These are phyloP conservation scores for Cutaneotrichosporon sp. DNA, from an alignment of 1,284 basidiomycete species.

Conservation along the genomic window DNA sequence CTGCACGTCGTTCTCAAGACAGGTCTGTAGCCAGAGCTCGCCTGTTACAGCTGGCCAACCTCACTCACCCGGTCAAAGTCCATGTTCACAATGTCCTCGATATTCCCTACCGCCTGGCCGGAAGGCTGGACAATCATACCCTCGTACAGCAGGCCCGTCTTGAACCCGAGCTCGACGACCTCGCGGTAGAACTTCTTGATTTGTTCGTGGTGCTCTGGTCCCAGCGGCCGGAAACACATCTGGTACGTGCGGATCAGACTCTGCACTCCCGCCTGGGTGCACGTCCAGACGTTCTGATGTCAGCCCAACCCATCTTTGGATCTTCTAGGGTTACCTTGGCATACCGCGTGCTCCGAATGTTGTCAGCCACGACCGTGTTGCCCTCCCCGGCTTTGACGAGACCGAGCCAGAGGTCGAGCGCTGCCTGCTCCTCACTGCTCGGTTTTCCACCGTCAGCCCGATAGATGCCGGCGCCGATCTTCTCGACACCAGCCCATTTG, in stretches of 20 bases:
- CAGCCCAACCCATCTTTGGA: background rate
- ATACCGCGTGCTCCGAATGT: conserved; percentile 40
- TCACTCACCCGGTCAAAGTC: conserved; percentile 20
- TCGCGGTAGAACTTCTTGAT: conserved; percentile 45
- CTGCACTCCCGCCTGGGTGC: conserved; percentile 43
- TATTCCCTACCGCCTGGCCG: conserved; percentile 24
- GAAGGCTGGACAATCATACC: conserved; percentile 38
- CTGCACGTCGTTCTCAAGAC: background rate
- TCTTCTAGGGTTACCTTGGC: conserved; percentile 29
- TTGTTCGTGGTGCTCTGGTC: conserved; percentile 27
- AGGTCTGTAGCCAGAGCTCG: background rate
- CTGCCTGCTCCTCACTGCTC: conserved; percentile 23
- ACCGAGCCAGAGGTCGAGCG: conserved; percentile 31
- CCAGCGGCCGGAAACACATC: conserved; percentile 31
- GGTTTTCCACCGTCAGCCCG: conserved; percentile 15
- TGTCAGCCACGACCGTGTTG: conserved; percentile 29
- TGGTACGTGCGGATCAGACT: conserved; percentile 41
- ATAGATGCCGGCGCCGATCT: conserved; percentile 41
- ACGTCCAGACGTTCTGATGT: conserved; percentile 50
- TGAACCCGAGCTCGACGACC: conserved; percentile 41
- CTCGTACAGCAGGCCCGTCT: conserved; percentile 40
- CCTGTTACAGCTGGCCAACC: background rate
- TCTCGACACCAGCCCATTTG: conserved; percentile 43
- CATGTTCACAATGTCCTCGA: conserved; percentile 21
- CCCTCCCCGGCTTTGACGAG: conserved; percentile 33